Percentiles rank a stretch among this genome's conserved stretches.
Conservation (phyloP, 106 monocot genomes). For the Apostasia ramifera region DNA sequence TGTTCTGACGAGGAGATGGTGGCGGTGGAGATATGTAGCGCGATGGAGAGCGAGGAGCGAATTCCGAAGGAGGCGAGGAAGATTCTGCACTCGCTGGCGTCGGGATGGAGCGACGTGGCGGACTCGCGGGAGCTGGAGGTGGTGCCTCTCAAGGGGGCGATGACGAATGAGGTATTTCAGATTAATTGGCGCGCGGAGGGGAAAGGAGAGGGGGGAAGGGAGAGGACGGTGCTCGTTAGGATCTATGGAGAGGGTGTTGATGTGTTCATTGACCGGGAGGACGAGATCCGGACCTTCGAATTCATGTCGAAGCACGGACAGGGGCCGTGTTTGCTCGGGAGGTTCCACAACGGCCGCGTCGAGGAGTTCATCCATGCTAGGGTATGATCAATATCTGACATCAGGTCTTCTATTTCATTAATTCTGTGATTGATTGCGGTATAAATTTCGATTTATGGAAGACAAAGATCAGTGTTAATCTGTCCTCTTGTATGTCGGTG, state of each 20-base stretch:
- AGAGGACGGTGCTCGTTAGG: constrained; percentile 61
- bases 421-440: background rate
- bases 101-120: constrained; percentile 62
- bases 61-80: constrained; percentile 66
- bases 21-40: constrained; percentile 12
- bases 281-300: constrained; percentile 75
- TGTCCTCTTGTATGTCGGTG: too few species aligned
- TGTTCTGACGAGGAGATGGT: constrained; percentile 16
- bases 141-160: constrained; percentile 68
- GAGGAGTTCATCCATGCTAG: constrained; percentile 98
- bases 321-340: constrained; percentile 70
- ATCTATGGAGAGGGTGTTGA: constrained; percentile 86
- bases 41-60: background rate
- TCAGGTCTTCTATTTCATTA: background rate
- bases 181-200: constrained; percentile 37
- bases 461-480: too few species aligned
- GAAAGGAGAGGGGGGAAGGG: background rate
- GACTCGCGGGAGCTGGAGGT: constrained; percentile 58
- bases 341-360: constrained; percentile 81
- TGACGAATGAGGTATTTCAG: constrained; percentile 89
- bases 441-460: background rate
- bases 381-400: constrained; percentile 18
- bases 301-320: constrained; percentile 77
- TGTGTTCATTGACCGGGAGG: constrained; percentile 67
- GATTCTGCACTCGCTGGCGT: constrained; percentile 55